Base-by-base conservation (phyloP, 2,329 filamentous ascomycete species). In the Pezicula rhizophila region DNA sequence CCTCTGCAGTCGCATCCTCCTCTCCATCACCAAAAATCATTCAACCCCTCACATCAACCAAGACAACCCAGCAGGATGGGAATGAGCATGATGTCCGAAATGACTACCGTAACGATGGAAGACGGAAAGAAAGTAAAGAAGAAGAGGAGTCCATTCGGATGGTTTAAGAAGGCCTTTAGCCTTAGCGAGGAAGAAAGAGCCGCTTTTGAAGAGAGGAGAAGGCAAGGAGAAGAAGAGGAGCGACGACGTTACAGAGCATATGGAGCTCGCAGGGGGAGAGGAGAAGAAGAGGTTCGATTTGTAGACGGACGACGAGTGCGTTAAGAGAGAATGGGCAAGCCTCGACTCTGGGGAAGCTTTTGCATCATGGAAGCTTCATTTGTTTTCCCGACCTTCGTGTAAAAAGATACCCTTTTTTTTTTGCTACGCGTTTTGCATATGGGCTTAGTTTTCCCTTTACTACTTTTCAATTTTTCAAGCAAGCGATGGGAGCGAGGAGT, bases 121-220 rank as follows among this genome's bases (percentile, higher is more conserved):
- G 49, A 57, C 25, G 57, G 55, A 14, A 59, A 60, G 51, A 64
- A 73, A 34, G 60, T 83, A 5, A 84, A 84, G 64, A 85, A 84
- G 70, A 84, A 84, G 70, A 75, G 79, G 54, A 84, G 81, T 57
- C 79, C 80, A 1, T 83, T 85, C 59, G 81, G 80, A 2, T 85
- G 81, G 81, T 64, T 85, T 48, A 84, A 84, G 65, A 84, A 85
- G 67, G 80, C 80, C 1, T 85, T 85, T 46, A 78, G 76, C 31
- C 66, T 85, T 23, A 80, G 82, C 52, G 81, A 85, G 18, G 79
- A 84, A 42, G 81, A 85, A 63, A 75, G 74, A 46, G 71, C 73
- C 8, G 74, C 75, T 8, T 85, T 81, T 54, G 79, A 84, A 60
- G 74, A 75, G 41, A 73, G 75, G 49, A 76, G 70, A 59, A 51